Evolutionary conservation across 75 land plant species (phyloP).

Genomic region (Pseudotsuga menziesii): DNA sequence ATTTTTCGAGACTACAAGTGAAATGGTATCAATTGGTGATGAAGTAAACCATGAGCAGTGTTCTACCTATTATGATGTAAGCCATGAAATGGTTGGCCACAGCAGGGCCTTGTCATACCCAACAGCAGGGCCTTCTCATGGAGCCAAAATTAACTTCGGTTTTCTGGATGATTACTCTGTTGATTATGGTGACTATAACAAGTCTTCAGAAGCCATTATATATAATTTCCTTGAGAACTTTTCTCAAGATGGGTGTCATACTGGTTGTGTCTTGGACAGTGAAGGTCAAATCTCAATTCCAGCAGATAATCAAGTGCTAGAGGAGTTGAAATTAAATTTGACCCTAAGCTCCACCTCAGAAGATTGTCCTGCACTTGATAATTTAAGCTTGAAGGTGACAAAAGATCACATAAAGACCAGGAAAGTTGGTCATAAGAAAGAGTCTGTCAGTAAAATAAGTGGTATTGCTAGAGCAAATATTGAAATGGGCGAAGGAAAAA

Average conservation of each 20-base stretch:
- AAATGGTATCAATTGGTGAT: too few species aligned
- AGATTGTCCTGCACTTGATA: neutral
- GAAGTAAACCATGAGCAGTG: too few species aligned
- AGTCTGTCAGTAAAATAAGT: conserved; percentile 9
- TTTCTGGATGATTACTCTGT: neutral
- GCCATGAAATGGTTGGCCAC: neutral
- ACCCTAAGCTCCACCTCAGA: neutral
- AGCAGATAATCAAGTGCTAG: neutral
- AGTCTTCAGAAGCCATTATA: neutral
- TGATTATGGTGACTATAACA: neutral
- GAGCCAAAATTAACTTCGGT: neutral
- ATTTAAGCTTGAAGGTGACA: neutral
- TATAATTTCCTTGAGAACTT: neutral
- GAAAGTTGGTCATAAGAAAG: neutral
- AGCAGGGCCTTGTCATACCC: neutral
- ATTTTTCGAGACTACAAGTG: too few species aligned
- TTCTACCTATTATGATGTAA: neutral
- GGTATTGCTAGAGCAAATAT: conserved; percentile 28
- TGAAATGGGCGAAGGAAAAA: conserved; percentile 15
- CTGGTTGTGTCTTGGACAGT: neutral
- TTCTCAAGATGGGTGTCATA: neutral
- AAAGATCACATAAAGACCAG: neutral
- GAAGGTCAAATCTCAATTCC: neutral
- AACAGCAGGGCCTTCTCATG: neutral
- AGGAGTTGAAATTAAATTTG: neutral